Base-by-base conservation (phyloP, 768 basidiomycete species). In the Serendipita indica region DNA sequence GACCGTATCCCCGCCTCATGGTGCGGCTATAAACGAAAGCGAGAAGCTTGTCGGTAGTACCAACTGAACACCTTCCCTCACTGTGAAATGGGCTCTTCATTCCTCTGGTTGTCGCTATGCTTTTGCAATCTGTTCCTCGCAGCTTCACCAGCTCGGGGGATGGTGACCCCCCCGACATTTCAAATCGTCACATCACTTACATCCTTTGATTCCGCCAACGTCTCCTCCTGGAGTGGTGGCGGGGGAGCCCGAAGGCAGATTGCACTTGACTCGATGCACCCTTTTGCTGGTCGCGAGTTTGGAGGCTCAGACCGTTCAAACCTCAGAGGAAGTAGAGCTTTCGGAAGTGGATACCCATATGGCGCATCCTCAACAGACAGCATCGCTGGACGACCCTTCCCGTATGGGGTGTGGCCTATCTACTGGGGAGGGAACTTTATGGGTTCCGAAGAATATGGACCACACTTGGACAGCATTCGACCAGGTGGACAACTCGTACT, bases 401-500 rank as follows among this genome's bases (percentile, higher is more conserved):
- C 49, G 30, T 54, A 22, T 2, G 49, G 49, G 10, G n/a, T 30
- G 14, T 54, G 49, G 49, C 49, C 49, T 3, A 16, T 54, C 20
- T 54, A 30, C 16, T 54, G 49, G 49, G 49, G 49, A n/a, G 30
- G 30, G 20, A 54, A 54, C 30, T 7, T 27, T 16, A 54, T 22
- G 30, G 49, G 49, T 10, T 54, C 49, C 3, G 49, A 32, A 6
- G 49, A 54, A 54, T 54, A 54, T 30, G 49, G 49, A 16, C 49
- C 49, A 18, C 20, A 25, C 16, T n/a, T 54, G 3, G 49, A 54
- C n/a, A 28, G 49, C 6, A 32, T 54, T 28, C 10, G 49, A 14
- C 49, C 49, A 18, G 49, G 49, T n/a, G 49, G 49, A 22, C 49
- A 54, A 54, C 14, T 54, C 49, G 49, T 54, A n/a, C 18, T 43